Conservation (phyloP, 2,329 filamentous ascomycete genomes). For the Aspergillus oerlinghausenensis region DNA sequence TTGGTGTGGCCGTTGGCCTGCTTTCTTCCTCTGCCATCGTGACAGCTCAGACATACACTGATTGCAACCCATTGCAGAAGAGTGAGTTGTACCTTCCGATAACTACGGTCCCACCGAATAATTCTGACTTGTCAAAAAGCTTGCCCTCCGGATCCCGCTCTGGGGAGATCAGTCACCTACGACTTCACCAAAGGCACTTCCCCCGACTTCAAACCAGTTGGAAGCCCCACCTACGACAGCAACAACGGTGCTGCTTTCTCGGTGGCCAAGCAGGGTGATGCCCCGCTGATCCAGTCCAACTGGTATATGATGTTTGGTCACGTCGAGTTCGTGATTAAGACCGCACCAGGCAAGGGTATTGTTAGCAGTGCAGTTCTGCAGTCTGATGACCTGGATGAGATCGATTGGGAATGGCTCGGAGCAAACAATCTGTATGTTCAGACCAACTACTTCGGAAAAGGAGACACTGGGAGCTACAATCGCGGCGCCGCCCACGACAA, state of each 20-base stretch:
- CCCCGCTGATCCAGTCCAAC: constrained; percentile 78
- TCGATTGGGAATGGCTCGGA: constrained; percentile 96
- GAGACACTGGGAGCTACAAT: constrained; percentile 77
- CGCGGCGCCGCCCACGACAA: constrained; percentile 75
- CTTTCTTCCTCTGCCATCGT: constrained; percentile 25
- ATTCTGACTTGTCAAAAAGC: constrained; percentile 32
- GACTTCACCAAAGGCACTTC: constrained; percentile 78
- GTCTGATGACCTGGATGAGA: constrained; percentile 90
- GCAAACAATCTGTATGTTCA: constrained; percentile 74
- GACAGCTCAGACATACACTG: constrained; percentile 41
- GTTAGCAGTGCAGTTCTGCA: constrained; percentile 89
- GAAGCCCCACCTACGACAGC: constrained; percentile 66
- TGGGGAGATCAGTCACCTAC: constrained; percentile 76
- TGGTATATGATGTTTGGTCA: constrained; percentile 99
- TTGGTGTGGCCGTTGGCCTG: constrained; percentile 23
- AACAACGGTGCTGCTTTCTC: constrained; percentile 80
- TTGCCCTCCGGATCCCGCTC: constrained; percentile 72
- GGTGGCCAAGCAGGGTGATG: constrained; percentile 70
- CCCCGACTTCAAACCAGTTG: constrained; percentile 68
- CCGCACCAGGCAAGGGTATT: constrained; percentile 83
- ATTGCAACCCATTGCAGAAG: constrained; percentile 40
- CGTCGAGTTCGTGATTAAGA: constrained; percentile 78
- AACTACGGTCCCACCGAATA: neutral
- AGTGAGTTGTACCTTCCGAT: constrained; percentile 23
- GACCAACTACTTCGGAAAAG: constrained; percentile 96